Percentiles rank a stretch among this genome's conserved stretches.
Evolutionary conservation across 192 early-diverging fungal genomes (phyloP).

Genomic region (Glomus cerebriforme): DNA sequence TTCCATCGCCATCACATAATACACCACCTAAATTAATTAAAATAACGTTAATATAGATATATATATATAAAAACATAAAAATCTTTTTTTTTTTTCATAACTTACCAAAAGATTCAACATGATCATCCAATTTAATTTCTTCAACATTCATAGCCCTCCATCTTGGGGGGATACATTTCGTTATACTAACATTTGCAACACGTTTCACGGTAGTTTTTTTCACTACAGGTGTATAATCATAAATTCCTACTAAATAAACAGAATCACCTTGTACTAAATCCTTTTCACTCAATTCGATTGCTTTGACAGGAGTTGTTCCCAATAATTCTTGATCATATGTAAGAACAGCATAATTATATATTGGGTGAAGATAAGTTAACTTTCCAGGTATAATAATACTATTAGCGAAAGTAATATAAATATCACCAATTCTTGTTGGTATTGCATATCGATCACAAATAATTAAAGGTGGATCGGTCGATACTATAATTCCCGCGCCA

Average conservation of each 20-base stretch:
- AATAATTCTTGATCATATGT: conserved; percentile 77
- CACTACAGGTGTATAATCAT: conserved; percentile 55
- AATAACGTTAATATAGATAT: background rate
- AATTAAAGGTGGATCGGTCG: conserved; percentile 77
- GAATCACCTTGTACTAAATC: conserved; percentile 67
- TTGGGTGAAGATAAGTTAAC: conserved; percentile 81
- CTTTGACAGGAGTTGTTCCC: conserved; percentile 73
- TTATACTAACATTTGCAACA: conserved; percentile 62
- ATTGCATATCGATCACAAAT: conserved; percentile 81
- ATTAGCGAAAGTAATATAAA: conserved; percentile 83
- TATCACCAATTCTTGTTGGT: conserved; percentile 74
- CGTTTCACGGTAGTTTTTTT: conserved; percentile 63
- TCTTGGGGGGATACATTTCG: conserved; percentile 68
- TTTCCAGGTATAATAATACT: conserved; percentile 86
- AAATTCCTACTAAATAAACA: conserved; percentile 56
- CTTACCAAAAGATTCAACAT: conserved; percentile 56
- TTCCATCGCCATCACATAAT: conserved; percentile 58
- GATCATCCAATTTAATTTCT: conserved; percentile 71
- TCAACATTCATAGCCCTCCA: conserved; percentile 57
- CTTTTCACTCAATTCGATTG: conserved; percentile 58
- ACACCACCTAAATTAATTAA: conserved; percentile 49
- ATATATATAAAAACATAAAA: too few relatives aligned
- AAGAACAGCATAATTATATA: conserved; percentile 84
- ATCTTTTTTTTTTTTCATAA: too few relatives aligned
- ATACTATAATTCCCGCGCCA: conserved; percentile 81